Evolutionary conservation across 164 flowering plant species (phyloP).

Genomic region (Cinnamomum chago): DNA sequence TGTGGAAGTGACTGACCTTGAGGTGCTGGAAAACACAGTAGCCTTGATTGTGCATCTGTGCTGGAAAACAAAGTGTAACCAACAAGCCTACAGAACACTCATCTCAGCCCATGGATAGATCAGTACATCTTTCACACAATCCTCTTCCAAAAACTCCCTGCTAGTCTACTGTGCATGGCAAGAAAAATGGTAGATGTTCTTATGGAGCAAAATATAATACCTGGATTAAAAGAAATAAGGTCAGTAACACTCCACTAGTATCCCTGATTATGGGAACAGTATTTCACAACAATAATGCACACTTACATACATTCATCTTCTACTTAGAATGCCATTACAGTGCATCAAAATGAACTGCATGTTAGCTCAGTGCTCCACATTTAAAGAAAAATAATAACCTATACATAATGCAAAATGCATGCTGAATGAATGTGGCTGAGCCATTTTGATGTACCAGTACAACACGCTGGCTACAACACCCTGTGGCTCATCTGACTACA

Average conservation of each 20-base stretch:
- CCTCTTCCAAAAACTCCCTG: slow-evolving; percentile 14
- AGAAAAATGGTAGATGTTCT: slow-evolving; percentile 21
- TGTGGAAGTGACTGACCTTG: slow-evolving; percentile 17
- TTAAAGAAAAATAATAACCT: not conserved
- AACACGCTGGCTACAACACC: not conserved
- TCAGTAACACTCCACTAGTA: slow-evolving; percentile 1
- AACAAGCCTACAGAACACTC: slow-evolving; percentile 19
- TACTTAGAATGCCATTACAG: not conserved
- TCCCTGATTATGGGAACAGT: not conserved
- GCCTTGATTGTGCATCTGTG: not conserved
- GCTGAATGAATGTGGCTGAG: not conserved
- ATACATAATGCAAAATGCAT: not conserved
- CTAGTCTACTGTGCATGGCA: slow-evolving; percentile 13
- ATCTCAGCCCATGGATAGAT: slow-evolving; percentile 14
- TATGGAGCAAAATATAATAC: slow-evolving; percentile 11
- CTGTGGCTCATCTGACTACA: not conserved
- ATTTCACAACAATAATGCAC: not conserved
- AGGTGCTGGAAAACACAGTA: slow-evolving; percentile 19
- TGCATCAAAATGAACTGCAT: not conserved
- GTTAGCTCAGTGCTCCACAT: too few relatives aligned
- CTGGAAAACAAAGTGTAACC: slow-evolving; percentile 1
- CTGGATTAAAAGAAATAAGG: slow-evolving; percentile 26
- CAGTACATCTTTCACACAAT: slow-evolving; percentile 14
- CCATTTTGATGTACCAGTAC: not conserved
- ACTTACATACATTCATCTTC: not conserved